phyloP scores from a whole-genome alignment of 208 protist genomes.

The Leishmania braziliensis region DNA sequence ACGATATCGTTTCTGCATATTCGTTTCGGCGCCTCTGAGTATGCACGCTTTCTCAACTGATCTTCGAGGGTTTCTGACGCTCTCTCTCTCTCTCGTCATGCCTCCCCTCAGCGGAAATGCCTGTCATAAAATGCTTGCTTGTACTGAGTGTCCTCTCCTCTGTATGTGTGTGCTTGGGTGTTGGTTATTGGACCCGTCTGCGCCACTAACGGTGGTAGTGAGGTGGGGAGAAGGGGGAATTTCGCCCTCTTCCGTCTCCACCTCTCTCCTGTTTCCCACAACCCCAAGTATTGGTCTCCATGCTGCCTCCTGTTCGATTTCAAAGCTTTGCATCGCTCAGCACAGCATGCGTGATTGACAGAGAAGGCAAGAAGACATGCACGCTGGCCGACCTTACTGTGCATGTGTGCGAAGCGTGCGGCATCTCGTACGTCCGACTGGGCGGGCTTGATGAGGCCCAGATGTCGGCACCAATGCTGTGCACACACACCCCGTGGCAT shows the following conservation, averaged over 20 bases:
- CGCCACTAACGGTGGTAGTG: neutral
- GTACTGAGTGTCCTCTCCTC: neutral
- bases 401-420: neutral
- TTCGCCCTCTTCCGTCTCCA: neutral
- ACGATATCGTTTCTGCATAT: no score
- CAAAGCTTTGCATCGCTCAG: neutral
- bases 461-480: neutral
- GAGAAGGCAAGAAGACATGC: neutral
- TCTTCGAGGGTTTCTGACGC: no score
- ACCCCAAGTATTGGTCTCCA: neutral
- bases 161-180: neutral
- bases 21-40: no score
- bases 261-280: neutral
- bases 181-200: neutral
- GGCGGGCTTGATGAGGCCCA: neutral
- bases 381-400: neutral
- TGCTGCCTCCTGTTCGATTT: neutral
- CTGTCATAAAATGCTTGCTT: neutral
- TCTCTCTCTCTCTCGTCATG: no score
- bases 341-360: neutral
- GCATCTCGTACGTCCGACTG: neutral
- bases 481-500: neutral
- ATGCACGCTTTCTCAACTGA: no score
- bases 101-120: neutral
- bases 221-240: neutral